Evolutionary conservation across 148 eudicot genomes (phyloP).

Genomic region (Vaccinium vitisidaea): DNA sequence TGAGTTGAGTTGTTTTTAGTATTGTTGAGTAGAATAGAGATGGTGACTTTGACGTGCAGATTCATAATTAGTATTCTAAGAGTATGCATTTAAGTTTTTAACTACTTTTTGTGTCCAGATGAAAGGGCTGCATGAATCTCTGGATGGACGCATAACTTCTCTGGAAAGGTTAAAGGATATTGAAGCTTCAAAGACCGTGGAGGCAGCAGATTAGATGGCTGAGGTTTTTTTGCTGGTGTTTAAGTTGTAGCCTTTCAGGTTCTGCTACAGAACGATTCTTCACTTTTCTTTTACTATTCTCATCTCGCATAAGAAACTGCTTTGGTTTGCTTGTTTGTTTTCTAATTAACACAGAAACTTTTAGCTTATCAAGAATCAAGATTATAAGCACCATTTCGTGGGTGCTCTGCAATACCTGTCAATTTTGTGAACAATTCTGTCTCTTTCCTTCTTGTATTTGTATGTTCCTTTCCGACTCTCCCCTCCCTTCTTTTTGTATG

Average conservation of each 20-base stretch:
- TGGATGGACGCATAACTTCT: conserved; percentile 57
- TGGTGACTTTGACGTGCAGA: neutral
- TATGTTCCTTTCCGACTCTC: neutral
- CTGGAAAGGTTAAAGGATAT: conserved; percentile 48
- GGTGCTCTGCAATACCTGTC: neutral
- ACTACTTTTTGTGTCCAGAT: conserved; percentile 30
- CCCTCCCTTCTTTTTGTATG: neutral
- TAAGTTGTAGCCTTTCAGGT: conserved; percentile 5
- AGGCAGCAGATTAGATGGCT: conserved; percentile 43
- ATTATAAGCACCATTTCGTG: neutral
- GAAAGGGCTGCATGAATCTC: conserved; percentile 55
- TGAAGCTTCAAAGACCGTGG: conserved; percentile 46
- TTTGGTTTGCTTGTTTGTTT: neutral
- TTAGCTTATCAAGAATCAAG: neutral
- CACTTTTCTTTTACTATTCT: neutral
- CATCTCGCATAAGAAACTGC: neutral
- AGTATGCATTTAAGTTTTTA: neutral
- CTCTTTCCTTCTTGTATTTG: neutral
- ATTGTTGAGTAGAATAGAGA: neutral
- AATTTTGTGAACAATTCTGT: neutral
- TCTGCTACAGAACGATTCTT: neutral
- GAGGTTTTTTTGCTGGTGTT: neutral
- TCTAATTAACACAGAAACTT: neutral
- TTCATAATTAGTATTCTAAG: neutral
- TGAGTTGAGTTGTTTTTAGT: neutral